Conservation (phyloP, 163 green algal species). For the Scenedesmus sp. region DNA sequence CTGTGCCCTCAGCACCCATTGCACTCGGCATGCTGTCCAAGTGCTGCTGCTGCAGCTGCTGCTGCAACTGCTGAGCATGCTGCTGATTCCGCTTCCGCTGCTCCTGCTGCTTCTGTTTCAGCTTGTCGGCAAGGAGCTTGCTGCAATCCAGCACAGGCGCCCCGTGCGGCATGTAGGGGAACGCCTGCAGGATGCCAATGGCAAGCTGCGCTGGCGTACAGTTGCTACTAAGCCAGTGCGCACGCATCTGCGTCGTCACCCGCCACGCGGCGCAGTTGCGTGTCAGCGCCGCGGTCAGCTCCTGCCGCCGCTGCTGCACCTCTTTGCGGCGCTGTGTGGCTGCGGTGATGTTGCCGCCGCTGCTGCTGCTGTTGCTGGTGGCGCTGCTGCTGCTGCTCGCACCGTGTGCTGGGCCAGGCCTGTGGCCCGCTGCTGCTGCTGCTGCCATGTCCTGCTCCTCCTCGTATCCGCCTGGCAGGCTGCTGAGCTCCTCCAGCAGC, state of each 20-base stretch:
- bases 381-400: neutral
- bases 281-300: neutral
- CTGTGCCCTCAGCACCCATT: no score
- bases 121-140: no score
- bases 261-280: neutral
- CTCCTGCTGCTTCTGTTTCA: no score
- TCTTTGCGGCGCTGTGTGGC: neutral
- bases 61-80: no score
- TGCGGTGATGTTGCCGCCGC: neutral
- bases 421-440: neutral
- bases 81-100: no score
- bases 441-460: neutral
- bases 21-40: no score
- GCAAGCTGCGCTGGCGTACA: neutral
- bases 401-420: neutral
- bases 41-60: no score
- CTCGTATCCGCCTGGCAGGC: neutral
- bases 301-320: conserved; percentile 1
- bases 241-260: neutral
- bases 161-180: neutral
- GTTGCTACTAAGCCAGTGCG: neutral
- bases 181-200: neutral
- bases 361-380: neutral
- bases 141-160: neutral
- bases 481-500: neutral